A percentile compares a stretch with the other conserved stretches of the same genome.
phyloP scores from a whole-genome alignment of 495 filamentous ascomycete species.

The Penicillium lagena region DNA sequence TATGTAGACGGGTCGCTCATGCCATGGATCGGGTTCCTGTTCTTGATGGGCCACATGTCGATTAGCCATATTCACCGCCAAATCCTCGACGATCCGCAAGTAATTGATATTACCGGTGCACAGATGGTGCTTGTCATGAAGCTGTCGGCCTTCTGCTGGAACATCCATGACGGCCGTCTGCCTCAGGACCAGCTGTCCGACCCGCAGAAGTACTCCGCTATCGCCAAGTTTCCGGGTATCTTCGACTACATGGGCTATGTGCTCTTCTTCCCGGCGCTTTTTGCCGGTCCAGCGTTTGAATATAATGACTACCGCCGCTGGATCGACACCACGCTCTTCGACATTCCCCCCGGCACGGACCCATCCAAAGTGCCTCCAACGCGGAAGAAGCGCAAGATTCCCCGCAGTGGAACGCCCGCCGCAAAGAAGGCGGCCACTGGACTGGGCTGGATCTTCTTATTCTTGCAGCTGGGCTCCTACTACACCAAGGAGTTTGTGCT shows the following conservation, averaged over 20 bases:
- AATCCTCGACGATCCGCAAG: constrained; percentile 52
- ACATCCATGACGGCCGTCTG: constrained; percentile 82
- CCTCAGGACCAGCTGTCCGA: constrained; percentile 75
- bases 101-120: constrained; percentile 86
- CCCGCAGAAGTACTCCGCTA: constrained; percentile 75
- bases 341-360: constrained; percentile 70
- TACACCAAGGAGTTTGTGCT: constrained; percentile 59
- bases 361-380: constrained; percentile 76
- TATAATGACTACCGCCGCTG: constrained; percentile 86
- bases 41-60: constrained; percentile 94
- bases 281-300: constrained; percentile 87
- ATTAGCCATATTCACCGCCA: constrained; percentile 81
- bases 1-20: constrained; percentile 88
- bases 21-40: constrained; percentile 94
- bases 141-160: constrained; percentile 96
- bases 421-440: constrained; percentile 67
- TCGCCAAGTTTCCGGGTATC: constrained; percentile 62
- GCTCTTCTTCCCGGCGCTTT: constrained; percentile 86
- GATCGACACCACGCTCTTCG: constrained; percentile 93
- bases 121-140: constrained; percentile 99
- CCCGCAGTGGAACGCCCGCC: constrained; percentile 82
- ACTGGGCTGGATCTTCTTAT: constrained; percentile 70
- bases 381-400: constrained; percentile 90
- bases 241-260: constrained; percentile 86
- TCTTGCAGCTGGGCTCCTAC: constrained; percentile 64